These are phyloP conservation scores for Zoysia japonica DNA, from an alignment of 176 grass and related monocot species.

Conservation along the genomic window DNA sequence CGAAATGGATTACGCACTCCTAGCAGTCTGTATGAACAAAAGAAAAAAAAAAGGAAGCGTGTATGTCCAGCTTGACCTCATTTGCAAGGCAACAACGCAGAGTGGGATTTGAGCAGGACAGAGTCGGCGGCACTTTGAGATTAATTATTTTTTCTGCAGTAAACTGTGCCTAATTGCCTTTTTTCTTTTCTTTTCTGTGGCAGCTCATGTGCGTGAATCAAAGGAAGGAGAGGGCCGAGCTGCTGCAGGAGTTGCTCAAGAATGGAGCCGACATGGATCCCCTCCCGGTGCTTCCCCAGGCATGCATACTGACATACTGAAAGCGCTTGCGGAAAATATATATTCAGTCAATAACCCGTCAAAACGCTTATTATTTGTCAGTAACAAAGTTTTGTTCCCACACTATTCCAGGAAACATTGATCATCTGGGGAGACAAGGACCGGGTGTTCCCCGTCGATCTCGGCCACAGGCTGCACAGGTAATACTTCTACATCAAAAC, in stretches of 20 bases:
- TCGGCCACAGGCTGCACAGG: constrained; percentile 73
- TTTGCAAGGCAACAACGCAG: too few species aligned
- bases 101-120: background rate
- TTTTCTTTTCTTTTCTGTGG: background rate
- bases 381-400: background rate
- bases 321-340: background rate
- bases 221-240: constrained; percentile 71
- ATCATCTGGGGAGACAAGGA: constrained; percentile 91
- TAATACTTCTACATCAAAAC: background rate
- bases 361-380: background rate
- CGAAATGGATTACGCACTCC: background rate
- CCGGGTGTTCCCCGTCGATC: constrained; percentile 65
- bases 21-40: too few species aligned
- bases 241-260: constrained; percentile 69
- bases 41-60: too few species aligned
- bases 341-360: background rate
- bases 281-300: constrained; percentile 73
- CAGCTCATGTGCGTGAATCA: constrained; percentile 74
- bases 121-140: background rate
- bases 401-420: constrained; percentile 53
- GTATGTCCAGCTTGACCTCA: too few species aligned
- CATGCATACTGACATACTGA: background rate
- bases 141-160: too few species aligned
- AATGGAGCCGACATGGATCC: constrained; percentile 58
- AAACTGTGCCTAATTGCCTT: background rate